Base-by-base conservation (phyloP, 257 asterid genomes). In the Lycium ferocissimum region DNA sequence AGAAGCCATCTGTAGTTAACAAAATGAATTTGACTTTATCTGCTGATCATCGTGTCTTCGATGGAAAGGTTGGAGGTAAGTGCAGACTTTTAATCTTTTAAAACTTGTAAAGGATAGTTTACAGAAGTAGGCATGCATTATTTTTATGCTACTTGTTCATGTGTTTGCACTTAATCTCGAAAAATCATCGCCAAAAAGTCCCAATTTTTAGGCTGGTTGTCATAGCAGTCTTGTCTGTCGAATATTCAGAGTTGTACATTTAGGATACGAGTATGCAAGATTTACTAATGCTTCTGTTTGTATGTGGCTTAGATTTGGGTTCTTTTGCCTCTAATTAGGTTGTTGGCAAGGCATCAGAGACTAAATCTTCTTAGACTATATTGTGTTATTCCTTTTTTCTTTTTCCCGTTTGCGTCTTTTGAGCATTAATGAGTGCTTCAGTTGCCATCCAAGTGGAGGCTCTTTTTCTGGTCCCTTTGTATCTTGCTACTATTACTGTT, bases 31-130 rank as follows among this genome's bases (percentile, higher is more conserved):
- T 95, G 82, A 94, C 98, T 75, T 82, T 97, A 83, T 97, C 99
- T 33, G 98, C 99, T 43, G 99, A 97, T 86, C 98, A 95, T 83
- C 98, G 98, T 7, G 96, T 95, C 87, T 95, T 95, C 86, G 97
- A 97, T 90, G 98, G 98, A 86, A 94, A 92, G 89, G 96, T 97
- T 90, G 98, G 95, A 93, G 98, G 99, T 94, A 92, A 37, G 84
- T 88, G 53, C 45, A 49, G 22, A 69, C 66, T 38, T 7, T 9
- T 43, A 5, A 53, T 76, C 15, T 53, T 33, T 78, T 14, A 53
- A 14, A 53, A 37, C 66, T 78, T 53, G 47, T 78, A 59, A 59
- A n/a, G 20, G 12, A 14, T 78, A 33, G 65, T 53, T 53, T 9
- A 14, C 26, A 33, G 82, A 53, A 54, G 65, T 53, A 14, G 81